A percentile compares a stretch with the other conserved stretches of the same genome.
Evolutionary conservation across 2,329 filamentous ascomycete genomes (phyloP).

Genomic region (Talaromyces pinophilus): DNA sequence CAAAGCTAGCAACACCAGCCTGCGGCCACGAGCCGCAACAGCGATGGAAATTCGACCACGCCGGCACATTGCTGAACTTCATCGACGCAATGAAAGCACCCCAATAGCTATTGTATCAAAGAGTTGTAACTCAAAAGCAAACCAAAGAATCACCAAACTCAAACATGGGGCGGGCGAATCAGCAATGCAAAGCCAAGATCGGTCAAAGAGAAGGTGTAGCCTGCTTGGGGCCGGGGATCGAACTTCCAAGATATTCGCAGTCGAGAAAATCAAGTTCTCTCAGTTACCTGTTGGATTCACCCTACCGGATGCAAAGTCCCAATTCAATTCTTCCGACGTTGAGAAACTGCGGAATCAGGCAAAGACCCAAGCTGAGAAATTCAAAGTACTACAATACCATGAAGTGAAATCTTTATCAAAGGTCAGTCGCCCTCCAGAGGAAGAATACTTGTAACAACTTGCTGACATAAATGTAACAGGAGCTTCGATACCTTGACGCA

Average conservation of each 20-base stretch:
- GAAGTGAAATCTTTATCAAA: slow-evolving; percentile 31
- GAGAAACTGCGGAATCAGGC: slow-evolving; percentile 30
- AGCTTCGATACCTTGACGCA: slow-evolving; percentile 74
- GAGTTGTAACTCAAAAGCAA: background rate
- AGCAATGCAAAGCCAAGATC: slow-evolving; percentile 23
- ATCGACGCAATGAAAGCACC: slow-evolving; percentile 23
- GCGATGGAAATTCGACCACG: slow-evolving; percentile 20
- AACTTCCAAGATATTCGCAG: slow-evolving; percentile 18
- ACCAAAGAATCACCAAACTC: background rate
- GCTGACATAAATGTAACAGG: slow-evolving; percentile 46
- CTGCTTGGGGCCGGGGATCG: slow-evolving; percentile 14
- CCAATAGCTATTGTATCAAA: background rate
- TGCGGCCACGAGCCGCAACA: slow-evolving; percentile 17
- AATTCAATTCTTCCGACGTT: slow-evolving; percentile 28
- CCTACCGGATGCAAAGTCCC: slow-evolving; percentile 25
- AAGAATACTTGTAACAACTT: background rate
- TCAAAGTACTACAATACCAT: slow-evolving; percentile 31
- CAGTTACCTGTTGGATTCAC: slow-evolving; percentile 28
- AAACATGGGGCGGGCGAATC: slow-evolving; percentile 19
- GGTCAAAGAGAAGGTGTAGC: slow-evolving; percentile 23
- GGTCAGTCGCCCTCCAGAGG: slow-evolving; percentile 24
- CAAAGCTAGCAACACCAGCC: background rate
- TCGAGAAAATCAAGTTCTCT: slow-evolving; percentile 12
- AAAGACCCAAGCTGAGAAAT: slow-evolving; percentile 29
- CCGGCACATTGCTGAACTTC: slow-evolving; percentile 7